phyloP scores from a whole-genome alignment of 805 yeast genomes.

The Pichia californica region DNA sequence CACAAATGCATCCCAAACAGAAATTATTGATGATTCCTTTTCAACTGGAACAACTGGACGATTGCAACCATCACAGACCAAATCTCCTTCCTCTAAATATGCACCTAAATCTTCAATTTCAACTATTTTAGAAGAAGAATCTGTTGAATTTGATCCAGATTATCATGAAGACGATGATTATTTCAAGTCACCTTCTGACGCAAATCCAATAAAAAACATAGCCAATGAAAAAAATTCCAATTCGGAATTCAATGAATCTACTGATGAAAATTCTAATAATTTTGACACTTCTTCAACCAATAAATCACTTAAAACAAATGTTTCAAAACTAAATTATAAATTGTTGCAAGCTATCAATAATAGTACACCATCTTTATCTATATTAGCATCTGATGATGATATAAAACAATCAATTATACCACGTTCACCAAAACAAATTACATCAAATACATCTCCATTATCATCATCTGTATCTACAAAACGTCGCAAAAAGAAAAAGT shows the following conservation, averaged over 20 bases:
- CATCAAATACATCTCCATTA: background rate
- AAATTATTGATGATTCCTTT: background rate
- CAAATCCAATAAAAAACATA: conserved; percentile 7
- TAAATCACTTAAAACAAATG: background rate
- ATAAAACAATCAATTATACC: background rate
- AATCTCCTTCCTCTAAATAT: background rate
- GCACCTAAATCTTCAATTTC: conserved; percentile 14
- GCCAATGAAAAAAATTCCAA: no score
- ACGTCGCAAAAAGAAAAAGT: conserved; percentile 22
- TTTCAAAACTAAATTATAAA: background rate
- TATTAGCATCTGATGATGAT: background rate
- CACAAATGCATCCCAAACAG: no score
- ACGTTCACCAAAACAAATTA: background rate
- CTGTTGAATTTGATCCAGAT: conserved; percentile 29
- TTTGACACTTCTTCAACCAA: background rate
- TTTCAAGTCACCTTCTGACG: conserved; percentile 29
- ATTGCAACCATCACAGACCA: background rate
- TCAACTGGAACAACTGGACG: background rate
- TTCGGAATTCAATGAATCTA: background rate
- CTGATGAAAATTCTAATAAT: background rate
- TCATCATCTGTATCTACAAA: background rate
- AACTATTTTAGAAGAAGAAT: conserved; percentile 31
- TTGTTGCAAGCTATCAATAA: conserved; percentile 3
- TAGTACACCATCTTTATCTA: background rate
- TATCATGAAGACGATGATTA: conserved; percentile 24